phyloP scores from a whole-genome alignment of 148 eudicot species.

The Rhododendron simsii region DNA sequence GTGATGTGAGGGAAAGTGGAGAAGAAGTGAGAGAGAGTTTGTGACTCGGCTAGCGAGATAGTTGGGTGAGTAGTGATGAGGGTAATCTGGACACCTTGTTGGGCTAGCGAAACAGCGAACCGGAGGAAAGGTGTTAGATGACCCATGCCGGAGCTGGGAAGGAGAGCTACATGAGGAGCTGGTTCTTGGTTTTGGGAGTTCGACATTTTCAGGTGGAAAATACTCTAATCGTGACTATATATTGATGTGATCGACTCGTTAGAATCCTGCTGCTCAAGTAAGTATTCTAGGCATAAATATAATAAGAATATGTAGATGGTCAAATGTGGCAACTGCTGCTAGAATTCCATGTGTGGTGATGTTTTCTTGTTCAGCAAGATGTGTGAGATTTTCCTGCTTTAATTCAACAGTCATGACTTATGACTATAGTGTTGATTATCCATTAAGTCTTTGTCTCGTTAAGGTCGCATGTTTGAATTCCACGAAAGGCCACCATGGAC shows the following conservation, averaged over 20 bases:
- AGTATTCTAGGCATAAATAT: neutral
- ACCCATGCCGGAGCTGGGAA: conserved; percentile 15
- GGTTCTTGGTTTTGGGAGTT: neutral
- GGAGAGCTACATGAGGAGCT: conserved; percentile 10
- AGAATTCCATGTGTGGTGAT: neutral
- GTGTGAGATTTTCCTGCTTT: neutral
- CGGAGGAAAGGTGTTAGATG: conserved; percentile 17
- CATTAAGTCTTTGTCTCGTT: no score
- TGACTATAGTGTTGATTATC: neutral
- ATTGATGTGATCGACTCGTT: neutral
- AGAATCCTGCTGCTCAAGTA: neutral
- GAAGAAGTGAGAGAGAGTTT: conserved; percentile 10
- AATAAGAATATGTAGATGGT: neutral
- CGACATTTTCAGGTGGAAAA: conserved; percentile 2
- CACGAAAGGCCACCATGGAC: no score
- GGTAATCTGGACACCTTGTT: neutral
- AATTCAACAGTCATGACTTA: neutral
- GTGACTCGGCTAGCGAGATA: conserved; percentile 3
- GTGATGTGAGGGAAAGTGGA: conserved; percentile 7
- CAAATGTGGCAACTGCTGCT: conserved; percentile 5
- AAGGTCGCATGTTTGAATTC: no score
- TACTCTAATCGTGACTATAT: neutral
- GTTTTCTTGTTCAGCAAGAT: conserved; percentile 8
- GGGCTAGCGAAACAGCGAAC: conserved; percentile 1
- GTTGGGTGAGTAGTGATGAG: conserved; percentile 8